These are phyloP conservation scores for Yamadazyma spencermartinsiae DNA, from an alignment of 1,139 yeast genomes.

Conservation along the genomic window DNA sequence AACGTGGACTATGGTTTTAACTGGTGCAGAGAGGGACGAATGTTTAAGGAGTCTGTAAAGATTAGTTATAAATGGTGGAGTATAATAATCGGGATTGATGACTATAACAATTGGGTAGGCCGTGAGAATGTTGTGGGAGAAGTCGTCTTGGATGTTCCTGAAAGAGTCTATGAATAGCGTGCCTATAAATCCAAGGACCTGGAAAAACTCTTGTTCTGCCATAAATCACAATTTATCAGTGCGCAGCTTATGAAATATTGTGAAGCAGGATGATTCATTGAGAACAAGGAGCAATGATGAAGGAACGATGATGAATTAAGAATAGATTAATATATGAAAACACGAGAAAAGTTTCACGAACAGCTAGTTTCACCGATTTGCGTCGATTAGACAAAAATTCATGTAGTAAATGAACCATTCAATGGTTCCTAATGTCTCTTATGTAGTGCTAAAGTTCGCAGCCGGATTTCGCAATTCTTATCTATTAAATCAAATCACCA, in stretches of 20 bases:
- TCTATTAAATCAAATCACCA: too few relatives aligned
- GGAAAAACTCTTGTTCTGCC: not conserved
- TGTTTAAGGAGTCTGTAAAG: conserved; percentile 6
- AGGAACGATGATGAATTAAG: too few relatives aligned
- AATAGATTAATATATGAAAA: too few relatives aligned
- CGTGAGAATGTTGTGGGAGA: conserved; percentile 16
- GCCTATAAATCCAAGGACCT: not conserved
- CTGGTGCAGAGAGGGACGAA: not conserved
- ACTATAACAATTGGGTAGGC: conserved; percentile 22
- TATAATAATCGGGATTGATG: conserved; percentile 26
- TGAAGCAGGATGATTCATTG: too few relatives aligned
- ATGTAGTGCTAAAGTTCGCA: too few relatives aligned
- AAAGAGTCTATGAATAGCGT: conserved; percentile 2
- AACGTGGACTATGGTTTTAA: conserved; percentile 7
- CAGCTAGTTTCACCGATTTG: too few relatives aligned
- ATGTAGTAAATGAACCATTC: too few relatives aligned
- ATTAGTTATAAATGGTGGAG: conserved; percentile 28
- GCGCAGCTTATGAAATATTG: not conserved
- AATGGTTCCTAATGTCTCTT: too few relatives aligned
- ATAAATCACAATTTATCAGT: not conserved
- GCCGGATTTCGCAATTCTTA: too few relatives aligned
- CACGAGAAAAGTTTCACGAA: too few relatives aligned
- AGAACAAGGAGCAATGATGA: too few relatives aligned
- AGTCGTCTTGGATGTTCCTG: conserved; percentile 18
- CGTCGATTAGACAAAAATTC: too few relatives aligned